Base-by-base conservation (phyloP, 345 rosid genomes). In the Rhizophora mangle region DNA sequence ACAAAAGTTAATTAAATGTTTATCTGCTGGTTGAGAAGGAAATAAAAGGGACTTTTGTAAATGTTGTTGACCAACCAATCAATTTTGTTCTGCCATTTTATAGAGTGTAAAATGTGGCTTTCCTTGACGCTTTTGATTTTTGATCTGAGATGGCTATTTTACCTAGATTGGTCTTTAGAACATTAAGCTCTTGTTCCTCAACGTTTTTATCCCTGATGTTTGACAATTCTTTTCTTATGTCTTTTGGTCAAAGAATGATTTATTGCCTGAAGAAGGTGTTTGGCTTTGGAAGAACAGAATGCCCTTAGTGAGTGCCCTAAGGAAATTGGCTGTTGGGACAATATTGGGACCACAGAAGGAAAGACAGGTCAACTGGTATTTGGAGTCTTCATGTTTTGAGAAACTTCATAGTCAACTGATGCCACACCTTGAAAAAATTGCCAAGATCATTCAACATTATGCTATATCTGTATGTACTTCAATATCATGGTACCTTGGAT, bases 201-300 rank as follows among this genome's bases (percentile, higher is more conserved):
- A 1, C 78, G 55, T 39, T 46, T 60, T 62, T 31, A 70, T 64
- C 62, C 67, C 27, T 64, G 53, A 63, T 39, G 27, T 74, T 62
- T 89, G 77, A 85, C 81, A 54, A 56, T 43, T 62, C 64, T 67
- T 59, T 47, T 72, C 63, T 72, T 63, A 26, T 66, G 61, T 79
- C 66, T 75, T 84, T 81, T 74, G 73, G 53, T 72, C 76, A 72
- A 76, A 95, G 99, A 95, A 84, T 84, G 92, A 95, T 82, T 71
- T 95, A 64, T 85, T 92, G 75, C 98, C 99, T 34, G 96, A 88
- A 80, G 99, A 92, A 85, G 89, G 85, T 67, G 74, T 95, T 78
- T 86, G 96, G 96, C 89, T 76, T 75, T 95, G 99, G 99, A 85
- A 87, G 80, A 88, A 88, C 76, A 89, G 93, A 71, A 86, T 92